Evolutionary conservation across 2,329 filamentous ascomycete genomes (phyloP), one percentile per base, ranked within the genome.

Genomic region (Beauveria asiatica): DNA sequence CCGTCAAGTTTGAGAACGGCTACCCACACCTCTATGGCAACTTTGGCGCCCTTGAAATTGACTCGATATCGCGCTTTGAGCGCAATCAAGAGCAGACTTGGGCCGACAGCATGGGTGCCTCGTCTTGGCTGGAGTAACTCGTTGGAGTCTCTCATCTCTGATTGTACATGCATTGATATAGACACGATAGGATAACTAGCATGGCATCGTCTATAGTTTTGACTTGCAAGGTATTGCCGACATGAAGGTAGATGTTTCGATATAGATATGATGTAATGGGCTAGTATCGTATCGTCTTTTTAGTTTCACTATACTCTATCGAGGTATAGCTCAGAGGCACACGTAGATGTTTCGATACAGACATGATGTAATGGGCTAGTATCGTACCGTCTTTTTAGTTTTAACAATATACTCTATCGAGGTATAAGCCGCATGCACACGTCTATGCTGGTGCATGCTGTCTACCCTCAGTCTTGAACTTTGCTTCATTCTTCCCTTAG

Each of bases 1-100:
- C 69, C 37, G 72, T 80, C 30, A 82, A 77, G 64, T 86, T 83
- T 83, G 83, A 86, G 62, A 75, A 73, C 19, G 76, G 75, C 58
- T 86, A 83, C 64, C 80, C 83, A 57, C 84, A 87, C 66, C 68
- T 86, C 42, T 85, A 84, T 67, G 79, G 78, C 55, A 81, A 82
- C 65, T 78, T 87, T 67, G 83, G 83, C 9, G 73, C 65, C 9
- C 74, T 70, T 3, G 79, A 85, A 61, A 75, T 86, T 11, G 74
- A 77, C 42, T 76, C 74, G 13, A 70, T 74, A 4, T 69, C 75
- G 63, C 75, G 74, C 64, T 82, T 85, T 62, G 68, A 71, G 50
- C 78, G 77, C 59, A 66, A 67, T n/a, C 74, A 72, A 33, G 73
- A 66, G 0, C 69, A 76, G 67, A 75, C 65, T 10, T 86, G 84